Conservation (phyloP, 345 rosid species). For the Salix koriyanagi region DNA sequence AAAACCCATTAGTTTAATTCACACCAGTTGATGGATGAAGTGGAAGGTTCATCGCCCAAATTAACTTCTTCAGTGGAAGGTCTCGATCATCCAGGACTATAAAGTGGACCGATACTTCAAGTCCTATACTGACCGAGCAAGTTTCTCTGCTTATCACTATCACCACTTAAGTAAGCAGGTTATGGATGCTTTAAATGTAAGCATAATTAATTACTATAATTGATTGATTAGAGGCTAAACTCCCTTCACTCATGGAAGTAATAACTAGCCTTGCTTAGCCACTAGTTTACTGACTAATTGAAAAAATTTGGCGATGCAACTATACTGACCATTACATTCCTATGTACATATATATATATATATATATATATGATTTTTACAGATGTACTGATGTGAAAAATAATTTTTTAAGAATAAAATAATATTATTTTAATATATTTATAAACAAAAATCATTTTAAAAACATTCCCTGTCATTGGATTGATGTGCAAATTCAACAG, state of each 20-base stretch:
- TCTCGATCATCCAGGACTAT: background rate
- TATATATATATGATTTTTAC: too few species aligned
- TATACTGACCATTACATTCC: background rate
- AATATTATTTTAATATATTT: too few species aligned
- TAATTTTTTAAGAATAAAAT: too few species aligned
- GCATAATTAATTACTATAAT: constrained; percentile 21
- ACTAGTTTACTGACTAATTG: constrained; percentile 10
- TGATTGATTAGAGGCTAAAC: constrained; percentile 26
- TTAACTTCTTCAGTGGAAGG: background rate
- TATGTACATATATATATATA: background rate
- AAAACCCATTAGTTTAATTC: background rate
- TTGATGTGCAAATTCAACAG: too few species aligned
- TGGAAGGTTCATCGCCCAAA: constrained; percentile 10
- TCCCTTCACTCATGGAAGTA: constrained; percentile 18
- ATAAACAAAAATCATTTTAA: too few species aligned
- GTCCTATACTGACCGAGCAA: constrained; percentile 1
- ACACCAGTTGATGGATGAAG: background rate
- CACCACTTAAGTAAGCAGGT: constrained; percentile 21
- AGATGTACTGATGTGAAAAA: too few species aligned
- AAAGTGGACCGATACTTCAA: constrained; percentile 11
- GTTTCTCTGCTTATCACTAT: constrained; percentile 12
- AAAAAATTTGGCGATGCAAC: background rate
- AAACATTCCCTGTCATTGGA: too few species aligned
- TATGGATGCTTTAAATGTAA: constrained; percentile 26
- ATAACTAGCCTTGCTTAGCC: constrained; percentile 16